Evolutionary conservation across 2,329 filamentous ascomycete species (phyloP), one percentile per base, ranked within the genome.

Genomic region (Stachybotrys chlorohalonatus): DNA sequence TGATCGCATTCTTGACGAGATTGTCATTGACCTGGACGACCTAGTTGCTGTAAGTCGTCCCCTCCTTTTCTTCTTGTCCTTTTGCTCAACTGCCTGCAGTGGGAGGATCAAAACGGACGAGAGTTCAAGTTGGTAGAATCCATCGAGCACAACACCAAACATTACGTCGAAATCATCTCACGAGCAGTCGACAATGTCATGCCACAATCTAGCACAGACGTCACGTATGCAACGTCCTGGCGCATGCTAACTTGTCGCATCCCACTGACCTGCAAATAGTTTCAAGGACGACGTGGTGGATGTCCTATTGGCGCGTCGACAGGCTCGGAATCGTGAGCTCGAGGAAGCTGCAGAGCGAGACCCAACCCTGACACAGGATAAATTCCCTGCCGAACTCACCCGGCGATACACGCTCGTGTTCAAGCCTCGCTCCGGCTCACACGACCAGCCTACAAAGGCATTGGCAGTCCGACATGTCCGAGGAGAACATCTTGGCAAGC

Each of bases 281-380:
- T 97, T 96, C 80, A 97, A 97, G 71, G 92, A 96, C 66, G 94
- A 99, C 71, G 92, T 97, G 9, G 80, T 99, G 48, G 94, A 99
- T 72, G 90, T 99, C 32, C 87, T 99, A 65, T 95, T 96, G 87
- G 89, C 90, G 47, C 90, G 95, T 67, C 86, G 94, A 63, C 85
- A 89, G 63, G 87, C 86, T 64, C 85, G 91, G 62, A 97, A 99
- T 69, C 87, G 90, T 60, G 85, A 86, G 48, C 79, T 95, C 58
- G 74, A 79, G 17, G 79, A 84, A 61, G 79, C 81, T n/a, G 82
- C 84, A 30, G 86, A 89, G 62, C 74, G 81, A 64, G 83, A 92
- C 68, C 78, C 84, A 7, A 80, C 81, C 5, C 71, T 84, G 31
- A 78, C 85, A 17, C 82, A 89, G 53, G 85, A 90, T 54, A 86